Evolutionary conservation across 164 flowering plant species (phyloP).

Genomic region (Magnolia officinalis): DNA sequence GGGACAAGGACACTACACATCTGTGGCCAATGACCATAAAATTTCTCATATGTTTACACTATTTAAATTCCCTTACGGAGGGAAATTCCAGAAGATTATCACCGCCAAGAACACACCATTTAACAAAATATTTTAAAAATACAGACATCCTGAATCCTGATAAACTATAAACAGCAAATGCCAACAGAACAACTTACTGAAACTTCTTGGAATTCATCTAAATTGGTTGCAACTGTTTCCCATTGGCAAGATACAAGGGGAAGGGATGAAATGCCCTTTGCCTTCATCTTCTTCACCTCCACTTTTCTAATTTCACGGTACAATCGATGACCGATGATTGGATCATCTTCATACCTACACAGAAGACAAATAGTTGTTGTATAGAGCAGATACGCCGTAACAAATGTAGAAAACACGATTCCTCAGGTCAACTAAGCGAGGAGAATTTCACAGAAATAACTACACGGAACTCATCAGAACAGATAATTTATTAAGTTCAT

Average conservation of each 20-base stretch:
- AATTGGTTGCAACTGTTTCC: conserved; percentile 97
- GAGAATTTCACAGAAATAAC: neutral
- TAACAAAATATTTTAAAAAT: neutral
- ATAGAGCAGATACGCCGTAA: neutral
- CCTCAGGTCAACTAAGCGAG: neutral
- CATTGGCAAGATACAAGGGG: conserved; percentile 67
- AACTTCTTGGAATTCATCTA: conserved; percentile 94
- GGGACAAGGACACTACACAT: too few species aligned
- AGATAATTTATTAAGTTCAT: neutral
- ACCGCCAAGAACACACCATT: too few species aligned
- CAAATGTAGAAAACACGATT: neutral
- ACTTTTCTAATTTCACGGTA: conserved; percentile 86
- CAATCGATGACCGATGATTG: conserved; percentile 79
- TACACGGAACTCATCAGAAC: neutral
- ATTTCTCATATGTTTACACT: too few species aligned
- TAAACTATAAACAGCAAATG: neutral
- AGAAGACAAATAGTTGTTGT: conserved; percentile 1
- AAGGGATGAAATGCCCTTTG: conserved; percentile 51
- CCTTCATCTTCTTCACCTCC: conserved; percentile 71
- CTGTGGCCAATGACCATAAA: too few species aligned
- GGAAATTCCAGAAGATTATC: too few species aligned
- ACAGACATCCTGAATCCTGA: neutral
- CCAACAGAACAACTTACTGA: conserved; percentile 54
- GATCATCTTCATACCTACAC: conserved; percentile 95
- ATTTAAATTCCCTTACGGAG: too few species aligned